These are phyloP conservation scores for Mucor circinelloides DNA, from an alignment of 371 early-diverging fungal genomes.

Conservation along the genomic window DNA sequence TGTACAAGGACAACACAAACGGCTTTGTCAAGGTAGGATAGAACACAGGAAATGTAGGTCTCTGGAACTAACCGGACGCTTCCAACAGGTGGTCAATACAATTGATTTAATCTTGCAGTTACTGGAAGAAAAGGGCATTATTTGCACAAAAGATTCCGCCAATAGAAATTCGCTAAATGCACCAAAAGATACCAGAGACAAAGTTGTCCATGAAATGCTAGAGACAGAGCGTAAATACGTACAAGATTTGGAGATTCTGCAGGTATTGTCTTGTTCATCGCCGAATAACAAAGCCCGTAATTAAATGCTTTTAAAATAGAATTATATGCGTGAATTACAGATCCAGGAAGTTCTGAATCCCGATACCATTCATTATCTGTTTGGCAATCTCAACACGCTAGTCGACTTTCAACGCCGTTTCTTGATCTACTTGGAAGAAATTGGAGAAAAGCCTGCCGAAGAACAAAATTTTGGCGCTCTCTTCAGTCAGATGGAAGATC, in stretches of 20 bases:
- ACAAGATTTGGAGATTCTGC: conserved; percentile 85
- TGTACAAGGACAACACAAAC: conserved; percentile 93
- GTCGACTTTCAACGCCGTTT: conserved; percentile 97
- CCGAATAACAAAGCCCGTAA: not conserved
- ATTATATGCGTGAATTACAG: conserved; percentile 64
- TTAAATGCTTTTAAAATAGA: conserved; percentile 25
- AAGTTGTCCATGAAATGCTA: conserved; percentile 86
- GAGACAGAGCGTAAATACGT: conserved; percentile 96
- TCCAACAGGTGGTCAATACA: conserved; percentile 61
- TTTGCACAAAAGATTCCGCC: conserved; percentile 51
- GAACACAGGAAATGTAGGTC: not conserved
- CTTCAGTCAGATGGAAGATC: conserved; percentile 81
- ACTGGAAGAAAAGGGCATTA: conserved; percentile 70
- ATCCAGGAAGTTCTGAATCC: conserved; percentile 66
- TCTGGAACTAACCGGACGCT: not conserved
- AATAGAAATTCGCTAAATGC: conserved; percentile 62
- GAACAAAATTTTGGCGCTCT: conserved; percentile 89
- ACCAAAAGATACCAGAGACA: conserved; percentile 82
- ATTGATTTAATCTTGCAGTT: conserved; percentile 70
- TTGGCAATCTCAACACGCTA: conserved; percentile 90
- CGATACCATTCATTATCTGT: conserved; percentile 79
- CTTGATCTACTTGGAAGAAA: conserved; percentile 87
- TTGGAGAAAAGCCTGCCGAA: conserved; percentile 67
- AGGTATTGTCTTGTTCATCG: conserved; percentile 38
- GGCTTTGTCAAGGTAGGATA: conserved; percentile 88